phyloP scores from a whole-genome alignment of 441 rosid genomes.

The Omphalea diandra region DNA sequence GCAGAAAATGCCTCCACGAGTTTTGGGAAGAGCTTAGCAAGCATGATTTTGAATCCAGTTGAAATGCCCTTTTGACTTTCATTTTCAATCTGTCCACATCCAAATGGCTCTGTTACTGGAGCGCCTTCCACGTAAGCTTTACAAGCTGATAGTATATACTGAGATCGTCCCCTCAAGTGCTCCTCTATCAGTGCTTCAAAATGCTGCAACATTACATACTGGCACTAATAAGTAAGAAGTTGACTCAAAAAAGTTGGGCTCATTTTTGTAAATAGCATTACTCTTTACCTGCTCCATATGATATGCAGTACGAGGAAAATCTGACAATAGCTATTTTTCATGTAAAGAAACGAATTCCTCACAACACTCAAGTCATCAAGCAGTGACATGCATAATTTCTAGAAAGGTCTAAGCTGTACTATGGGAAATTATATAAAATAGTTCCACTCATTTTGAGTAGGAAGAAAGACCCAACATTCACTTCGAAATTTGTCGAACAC shows the following conservation, averaged over 20 bases:
- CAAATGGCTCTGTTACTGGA: constrained; percentile 44
- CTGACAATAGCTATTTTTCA: too few species aligned
- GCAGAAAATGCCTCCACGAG: constrained; percentile 70
- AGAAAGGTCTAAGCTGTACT: background rate
- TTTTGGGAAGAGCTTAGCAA: constrained; percentile 71
- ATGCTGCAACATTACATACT: constrained; percentile 47
- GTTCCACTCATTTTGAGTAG: background rate
- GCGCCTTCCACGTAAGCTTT: constrained; percentile 75
- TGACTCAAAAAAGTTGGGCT: background rate
- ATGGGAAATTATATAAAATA: background rate
- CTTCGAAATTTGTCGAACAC: background rate
- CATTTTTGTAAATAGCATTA: background rate
- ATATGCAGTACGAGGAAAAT: background rate
- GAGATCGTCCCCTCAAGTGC: constrained; percentile 50
- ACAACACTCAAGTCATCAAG: background rate
- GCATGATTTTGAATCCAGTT: constrained; percentile 94
- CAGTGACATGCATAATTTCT: background rate
- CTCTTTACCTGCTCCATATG: background rate
- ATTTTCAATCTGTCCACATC: constrained; percentile 19
- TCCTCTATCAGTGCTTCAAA: constrained; percentile 78
- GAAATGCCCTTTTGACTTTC: constrained; percentile 54
- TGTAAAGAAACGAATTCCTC: too few species aligned
- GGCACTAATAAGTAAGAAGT: background rate
- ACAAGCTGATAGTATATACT: constrained; percentile 54
- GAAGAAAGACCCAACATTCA: background rate